phyloP scores from a whole-genome alignment of 495 filamentous ascomycete species.

The Penicillium steckii region DNA sequence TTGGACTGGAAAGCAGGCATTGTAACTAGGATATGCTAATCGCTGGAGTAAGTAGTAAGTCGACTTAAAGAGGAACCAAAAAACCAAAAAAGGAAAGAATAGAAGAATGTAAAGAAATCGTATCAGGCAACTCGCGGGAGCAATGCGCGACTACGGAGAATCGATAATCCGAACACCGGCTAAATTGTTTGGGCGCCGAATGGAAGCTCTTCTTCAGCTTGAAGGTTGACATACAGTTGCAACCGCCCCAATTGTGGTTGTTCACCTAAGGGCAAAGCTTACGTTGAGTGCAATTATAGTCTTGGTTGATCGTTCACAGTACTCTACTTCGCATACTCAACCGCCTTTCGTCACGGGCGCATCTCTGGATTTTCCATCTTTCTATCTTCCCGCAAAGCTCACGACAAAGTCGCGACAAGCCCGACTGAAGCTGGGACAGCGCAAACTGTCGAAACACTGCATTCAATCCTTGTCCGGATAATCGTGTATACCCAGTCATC shows the following conservation, averaged over 20 bases:
- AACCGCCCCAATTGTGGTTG: background rate
- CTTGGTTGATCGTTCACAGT: background rate
- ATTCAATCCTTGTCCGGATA: background rate
- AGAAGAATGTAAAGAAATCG: too few species aligned
- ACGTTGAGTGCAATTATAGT: background rate
- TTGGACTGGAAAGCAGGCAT: conserved; percentile 78
- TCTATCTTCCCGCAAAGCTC: background rate
- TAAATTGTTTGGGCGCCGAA: conserved; percentile 10
- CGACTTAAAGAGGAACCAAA: too few species aligned
- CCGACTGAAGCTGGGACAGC: background rate
- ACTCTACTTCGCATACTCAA: background rate
- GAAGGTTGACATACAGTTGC: background rate
- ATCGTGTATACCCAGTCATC: background rate
- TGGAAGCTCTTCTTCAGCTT: background rate
- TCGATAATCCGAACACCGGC: conserved; percentile 5
- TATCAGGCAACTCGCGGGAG: too few species aligned
- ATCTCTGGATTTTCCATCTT: background rate
- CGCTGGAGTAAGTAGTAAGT: too few species aligned
- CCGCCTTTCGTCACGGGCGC: background rate
- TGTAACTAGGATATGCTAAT: conserved; percentile 3
- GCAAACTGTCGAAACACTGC: background rate
- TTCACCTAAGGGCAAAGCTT: background rate
- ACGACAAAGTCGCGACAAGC: background rate
- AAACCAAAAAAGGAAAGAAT: too few species aligned
- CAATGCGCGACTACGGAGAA: too few species aligned